A percentile compares a stretch with the other conserved stretches of the same genome.
phyloP scores from a whole-genome alignment of 306 rosid genomes.

The Delonix regia region DNA sequence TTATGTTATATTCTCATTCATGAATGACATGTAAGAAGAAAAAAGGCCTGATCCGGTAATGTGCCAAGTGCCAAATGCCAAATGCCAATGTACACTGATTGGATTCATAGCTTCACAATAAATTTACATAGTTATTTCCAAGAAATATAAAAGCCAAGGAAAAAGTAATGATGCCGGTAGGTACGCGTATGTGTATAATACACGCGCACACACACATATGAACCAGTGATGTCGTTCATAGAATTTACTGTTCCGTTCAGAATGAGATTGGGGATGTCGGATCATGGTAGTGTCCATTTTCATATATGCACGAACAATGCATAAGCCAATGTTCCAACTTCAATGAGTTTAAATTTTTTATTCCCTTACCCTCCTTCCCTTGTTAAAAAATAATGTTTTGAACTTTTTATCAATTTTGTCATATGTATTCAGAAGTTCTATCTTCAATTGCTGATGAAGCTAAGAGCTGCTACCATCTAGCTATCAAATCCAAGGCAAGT shows the following conservation, averaged over 20 bases:
- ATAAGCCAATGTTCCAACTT: neutral
- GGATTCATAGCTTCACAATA: neutral
- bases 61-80: too few species aligned
- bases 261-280: neutral
- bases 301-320: neutral
- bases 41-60: neutral
- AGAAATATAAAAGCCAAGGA: neutral
- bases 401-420: neutral
- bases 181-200: neutral
- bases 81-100: neutral
- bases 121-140: neutral
- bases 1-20: neutral
- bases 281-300: neutral
- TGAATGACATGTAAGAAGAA: neutral
- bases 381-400: neutral
- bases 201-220: too few species aligned
- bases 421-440: neutral
- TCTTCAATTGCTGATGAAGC: neutral
- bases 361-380: neutral
- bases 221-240: neutral
- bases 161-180: neutral
- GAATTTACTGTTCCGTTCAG: neutral
- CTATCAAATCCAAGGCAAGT: neutral
- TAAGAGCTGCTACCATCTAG: neutral
- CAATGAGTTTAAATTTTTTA: neutral